Base-by-base conservation (phyloP, 2,329 filamentous ascomycete species). In the Chaetomium globosum region DNA sequence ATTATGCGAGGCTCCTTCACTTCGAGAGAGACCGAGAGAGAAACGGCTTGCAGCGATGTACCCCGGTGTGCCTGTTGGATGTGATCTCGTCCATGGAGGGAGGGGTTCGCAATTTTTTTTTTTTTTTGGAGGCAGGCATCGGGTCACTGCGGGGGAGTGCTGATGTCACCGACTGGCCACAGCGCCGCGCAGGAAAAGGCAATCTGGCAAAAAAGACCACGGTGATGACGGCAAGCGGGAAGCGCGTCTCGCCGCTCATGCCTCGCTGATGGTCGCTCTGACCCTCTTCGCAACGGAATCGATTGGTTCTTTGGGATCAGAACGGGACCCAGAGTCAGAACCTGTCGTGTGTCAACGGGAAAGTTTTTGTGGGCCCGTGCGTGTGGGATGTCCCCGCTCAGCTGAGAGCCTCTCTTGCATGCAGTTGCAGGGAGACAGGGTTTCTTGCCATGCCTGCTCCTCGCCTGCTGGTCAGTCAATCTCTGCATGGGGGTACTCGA, bases 281-380 rank as follows among this genome's bases (percentile, higher is more conserved):
- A 23, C 52, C 49, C 33, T 13, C 52, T 59, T 59, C 54, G 19
- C 54, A 28, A 4, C 36, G 16, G 23, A 21, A n/a, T 54, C 59
- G 30, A 66, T 66, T 66, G 59, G 59, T 23, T 52, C 31, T 30
- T 9, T 23, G 7, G 10, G 3, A n/a, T 36, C 21, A 59, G n/a
- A 61, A 64, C 53, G 52, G 13, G 16, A 6, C 26, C 28, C 28
- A 63, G 26, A 64, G 61, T 57, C 57, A 36, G 64, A 30, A 23
- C 36, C 30, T 55, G 36, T 56, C 51, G 46, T 62, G 49, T 60
- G 52, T 54, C 52, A 64, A 54, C 9, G 30, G n/a, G 33, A 63
- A 67, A 68, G 64, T 65, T 64, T 64, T 49, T 66, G 68, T 69
- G 67, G 66, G 61, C 49, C 64, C 56, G n/a, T 59, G 59, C 64